Conservation (phyloP, 345 rosid species). For the Arabis hirsuta region DNA sequence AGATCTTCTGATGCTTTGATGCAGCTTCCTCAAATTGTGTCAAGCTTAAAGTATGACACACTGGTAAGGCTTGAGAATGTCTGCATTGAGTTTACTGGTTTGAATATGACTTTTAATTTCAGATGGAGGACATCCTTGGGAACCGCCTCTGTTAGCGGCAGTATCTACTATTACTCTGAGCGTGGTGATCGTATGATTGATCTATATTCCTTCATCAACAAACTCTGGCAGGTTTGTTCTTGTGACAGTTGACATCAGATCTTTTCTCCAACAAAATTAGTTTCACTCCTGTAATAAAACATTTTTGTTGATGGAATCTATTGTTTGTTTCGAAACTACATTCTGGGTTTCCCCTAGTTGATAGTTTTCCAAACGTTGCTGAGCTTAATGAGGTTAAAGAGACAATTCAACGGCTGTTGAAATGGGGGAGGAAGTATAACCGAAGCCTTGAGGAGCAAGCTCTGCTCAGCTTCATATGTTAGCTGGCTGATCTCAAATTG, state of each 20-base stretch:
- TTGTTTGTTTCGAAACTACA: slow-evolving; percentile 62
- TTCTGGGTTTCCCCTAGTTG: slow-evolving; percentile 64
- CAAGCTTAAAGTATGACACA: slow-evolving; percentile 64
- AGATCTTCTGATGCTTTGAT: slow-evolving; percentile 73
- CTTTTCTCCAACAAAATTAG: slow-evolving; percentile 21
- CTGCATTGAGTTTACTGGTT: background rate
- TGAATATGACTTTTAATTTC: slow-evolving; percentile 37
- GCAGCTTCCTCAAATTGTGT: slow-evolving; percentile 71
- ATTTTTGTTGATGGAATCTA: slow-evolving; percentile 34
- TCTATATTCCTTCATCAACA: slow-evolving; percentile 72
- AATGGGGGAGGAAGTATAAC: slow-evolving; percentile 98
- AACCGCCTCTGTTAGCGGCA: slow-evolving; percentile 76
- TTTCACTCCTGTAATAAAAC: slow-evolving; percentile 25
- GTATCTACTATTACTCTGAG: slow-evolving; percentile 84
- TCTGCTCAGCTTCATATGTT: slow-evolving; percentile 98
- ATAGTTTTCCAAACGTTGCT: slow-evolving; percentile 61
- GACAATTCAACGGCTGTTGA: slow-evolving; percentile 75
- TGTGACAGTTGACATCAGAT: slow-evolving; percentile 9
- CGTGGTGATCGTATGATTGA: slow-evolving; percentile 95
- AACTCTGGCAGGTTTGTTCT: slow-evolving; percentile 82
- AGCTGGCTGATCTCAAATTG: slow-evolving; percentile 94
- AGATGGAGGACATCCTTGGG: slow-evolving; percentile 86
- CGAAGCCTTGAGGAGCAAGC: slow-evolving; percentile 97
- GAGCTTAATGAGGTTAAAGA: slow-evolving; percentile 85
- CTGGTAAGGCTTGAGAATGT: slow-evolving; percentile 57